phyloP scores from a whole-genome alignment of 331 rosid species.

The Rhamnella rubrinervis region DNA sequence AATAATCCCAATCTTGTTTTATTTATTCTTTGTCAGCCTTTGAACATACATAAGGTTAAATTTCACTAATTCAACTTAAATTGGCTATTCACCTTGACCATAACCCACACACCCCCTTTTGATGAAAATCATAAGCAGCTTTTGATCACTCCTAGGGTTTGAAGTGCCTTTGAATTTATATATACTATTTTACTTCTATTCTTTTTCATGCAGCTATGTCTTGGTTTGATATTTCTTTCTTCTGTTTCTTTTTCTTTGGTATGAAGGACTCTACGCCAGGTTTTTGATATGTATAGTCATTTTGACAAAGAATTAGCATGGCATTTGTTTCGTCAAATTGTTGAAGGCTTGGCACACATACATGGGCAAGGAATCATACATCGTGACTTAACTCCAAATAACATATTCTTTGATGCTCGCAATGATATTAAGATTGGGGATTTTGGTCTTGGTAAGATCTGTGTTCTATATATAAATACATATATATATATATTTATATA shows the following conservation, averaged over 20 bases:
- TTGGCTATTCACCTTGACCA: no score
- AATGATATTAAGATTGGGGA: slow-evolving; percentile 96
- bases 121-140: no score
- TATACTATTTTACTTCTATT: not conserved
- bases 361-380: slow-evolving; percentile 98
- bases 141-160: no score
- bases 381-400: slow-evolving; percentile 91
- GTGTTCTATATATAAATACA: not conserved
- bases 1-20: no score
- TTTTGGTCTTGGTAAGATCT: slow-evolving; percentile 91
- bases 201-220: not conserved
- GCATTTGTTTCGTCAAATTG: slow-evolving; percentile 93
- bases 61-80: no score
- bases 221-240: slow-evolving; percentile 11
- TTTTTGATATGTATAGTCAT: slow-evolving; percentile 67
- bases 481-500: no score
- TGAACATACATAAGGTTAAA: no score
- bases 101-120: no score
- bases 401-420: slow-evolving; percentile 97
- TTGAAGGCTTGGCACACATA: slow-evolving; percentile 97
- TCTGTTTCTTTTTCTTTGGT: slow-evolving; percentile 24
- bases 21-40: no score
- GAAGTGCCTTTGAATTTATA: not conserved
- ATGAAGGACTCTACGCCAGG: slow-evolving; percentile 84
- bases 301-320: slow-evolving; percentile 82